phyloP scores from a whole-genome alignment of 23 red algal genomes.

The Gracilaria domingensis region DNA sequence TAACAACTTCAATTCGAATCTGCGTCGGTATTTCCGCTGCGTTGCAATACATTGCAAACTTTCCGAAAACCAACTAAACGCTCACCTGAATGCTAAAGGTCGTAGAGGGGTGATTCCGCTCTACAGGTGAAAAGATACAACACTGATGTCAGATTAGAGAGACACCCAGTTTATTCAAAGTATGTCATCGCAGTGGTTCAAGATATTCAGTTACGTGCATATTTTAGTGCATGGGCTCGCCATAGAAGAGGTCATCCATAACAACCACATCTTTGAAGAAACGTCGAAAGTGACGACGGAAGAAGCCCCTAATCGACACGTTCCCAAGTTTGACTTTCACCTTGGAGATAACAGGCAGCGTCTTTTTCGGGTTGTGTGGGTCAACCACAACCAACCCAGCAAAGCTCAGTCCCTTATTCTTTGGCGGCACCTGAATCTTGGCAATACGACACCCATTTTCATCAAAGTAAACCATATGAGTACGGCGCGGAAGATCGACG shows the following conservation, averaged over 20 bases:
- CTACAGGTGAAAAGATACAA: no score
- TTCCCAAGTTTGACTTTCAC: constrained; percentile 33
- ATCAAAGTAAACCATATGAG: constrained; percentile 48
- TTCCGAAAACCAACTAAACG: no score
- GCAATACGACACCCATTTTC: constrained; percentile 32
- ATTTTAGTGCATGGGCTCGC: constrained; percentile 59
- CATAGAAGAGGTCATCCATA: constrained; percentile 72
- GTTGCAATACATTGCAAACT: no score
- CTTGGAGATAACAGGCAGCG: constrained; percentile 38
- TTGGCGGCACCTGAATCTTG: constrained; percentile 46
- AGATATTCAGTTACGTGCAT: not conserved
- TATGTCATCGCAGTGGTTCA: no score
- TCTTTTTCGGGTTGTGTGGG: constrained; percentile 20
- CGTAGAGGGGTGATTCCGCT: no score
- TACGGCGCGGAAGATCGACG: constrained; percentile 41
- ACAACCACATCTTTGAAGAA: constrained; percentile 56
- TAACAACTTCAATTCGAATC: no score
- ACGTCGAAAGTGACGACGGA: not conserved
- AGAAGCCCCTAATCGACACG: not conserved
- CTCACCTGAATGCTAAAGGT: no score
- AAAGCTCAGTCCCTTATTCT: constrained; percentile 52
- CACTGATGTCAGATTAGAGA: no score
- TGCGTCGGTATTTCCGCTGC: no score
- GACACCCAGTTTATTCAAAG: no score
- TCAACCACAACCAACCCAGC: constrained; percentile 40